Evolutionary conservation across 1,139 yeast genomes (phyloP).

Genomic region (Pichia sp.): DNA sequence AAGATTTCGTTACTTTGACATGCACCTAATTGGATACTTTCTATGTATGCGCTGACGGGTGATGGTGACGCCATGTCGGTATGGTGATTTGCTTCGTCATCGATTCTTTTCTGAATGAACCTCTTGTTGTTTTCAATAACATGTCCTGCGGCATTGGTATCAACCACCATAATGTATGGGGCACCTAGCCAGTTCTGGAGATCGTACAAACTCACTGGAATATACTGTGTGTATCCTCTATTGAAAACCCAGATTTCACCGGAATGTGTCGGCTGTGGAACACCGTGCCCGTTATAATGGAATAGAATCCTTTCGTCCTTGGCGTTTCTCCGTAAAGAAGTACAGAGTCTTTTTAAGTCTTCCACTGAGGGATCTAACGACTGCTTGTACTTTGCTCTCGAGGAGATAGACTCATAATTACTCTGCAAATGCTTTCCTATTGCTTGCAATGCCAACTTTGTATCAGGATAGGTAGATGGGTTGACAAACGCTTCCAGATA

Average conservation of each 20-base stretch:
- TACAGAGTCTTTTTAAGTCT: slow-evolving; percentile 89
- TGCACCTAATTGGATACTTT: slow-evolving; percentile 91
- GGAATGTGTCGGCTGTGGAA: slow-evolving; percentile 92
- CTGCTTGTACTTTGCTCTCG: slow-evolving; percentile 86
- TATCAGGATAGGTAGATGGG: slow-evolving; percentile 76
- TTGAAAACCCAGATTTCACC: slow-evolving; percentile 99
- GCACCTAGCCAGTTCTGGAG: slow-evolving; percentile 97
- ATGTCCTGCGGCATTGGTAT: slow-evolving; percentile 93
- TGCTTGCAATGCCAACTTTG: slow-evolving; percentile 86
- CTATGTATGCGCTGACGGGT: slow-evolving; percentile 65
- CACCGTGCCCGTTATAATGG: slow-evolving; percentile 98
- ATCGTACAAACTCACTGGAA: slow-evolving; percentile 90
- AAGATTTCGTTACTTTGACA: slow-evolving; percentile 80
- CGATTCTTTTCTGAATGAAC: slow-evolving; percentile 85
- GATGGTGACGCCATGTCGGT: slow-evolving; percentile 48
- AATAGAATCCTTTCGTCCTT: slow-evolving; percentile 86
- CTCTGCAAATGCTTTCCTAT: slow-evolving; percentile 84
- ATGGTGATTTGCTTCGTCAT: slow-evolving; percentile 75
- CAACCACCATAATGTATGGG: slow-evolving; percentile 92
- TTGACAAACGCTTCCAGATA: slow-evolving; percentile 92
- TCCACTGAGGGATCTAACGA: slow-evolving; percentile 93
- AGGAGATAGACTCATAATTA: slow-evolving; percentile 84
- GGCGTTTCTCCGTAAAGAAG: slow-evolving; percentile 81
- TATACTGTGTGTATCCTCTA: slow-evolving; percentile 93
- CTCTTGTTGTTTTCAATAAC: slow-evolving; percentile 85